A percentile compares a stretch with the other conserved stretches of the same genome.
Conservation (phyloP, 805 yeast species). For the Yueomyces sinensis region DNA sequence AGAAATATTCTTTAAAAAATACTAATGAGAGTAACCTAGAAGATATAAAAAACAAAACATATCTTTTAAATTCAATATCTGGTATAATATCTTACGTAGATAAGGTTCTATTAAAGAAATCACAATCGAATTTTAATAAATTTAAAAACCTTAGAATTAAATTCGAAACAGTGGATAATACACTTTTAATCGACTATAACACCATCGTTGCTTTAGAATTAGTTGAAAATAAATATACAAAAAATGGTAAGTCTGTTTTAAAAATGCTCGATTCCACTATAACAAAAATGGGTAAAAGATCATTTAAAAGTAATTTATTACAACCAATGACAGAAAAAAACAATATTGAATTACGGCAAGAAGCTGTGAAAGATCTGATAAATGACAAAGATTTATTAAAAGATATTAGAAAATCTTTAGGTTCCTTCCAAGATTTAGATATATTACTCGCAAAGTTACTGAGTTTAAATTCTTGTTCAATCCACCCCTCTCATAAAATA, state of each 20-base stretch:
- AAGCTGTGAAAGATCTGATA: slow-evolving; percentile 27
- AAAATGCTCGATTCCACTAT: slow-evolving; percentile 27
- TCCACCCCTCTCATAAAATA: slow-evolving; percentile 25
- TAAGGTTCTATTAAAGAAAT: slow-evolving; percentile 4
- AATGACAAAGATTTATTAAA: slow-evolving; percentile 3
- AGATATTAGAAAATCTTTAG: slow-evolving; percentile 13
- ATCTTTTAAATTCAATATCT: slow-evolving; percentile 23
- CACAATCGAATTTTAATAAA: slow-evolving; percentile 2
- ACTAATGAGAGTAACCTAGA: slow-evolving; percentile 3
- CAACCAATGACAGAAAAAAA: slow-evolving; percentile 32
- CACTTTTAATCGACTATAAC: slow-evolving; percentile 30
- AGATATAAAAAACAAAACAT: slow-evolving; percentile 18
- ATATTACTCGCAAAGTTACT: slow-evolving; percentile 26
- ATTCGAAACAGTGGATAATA: slow-evolving; percentile 27
- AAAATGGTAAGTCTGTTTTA: slow-evolving; percentile 22
- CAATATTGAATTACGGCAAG: slow-evolving; percentile 25
- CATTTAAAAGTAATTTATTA: slow-evolving; percentile 29
- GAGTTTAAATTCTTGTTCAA: slow-evolving; percentile 13
- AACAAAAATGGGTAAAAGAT: slow-evolving; percentile 35
- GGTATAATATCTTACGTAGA: slow-evolving; percentile 22
- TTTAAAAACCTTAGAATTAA: slow-evolving; percentile 26
- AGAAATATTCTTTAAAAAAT: slow-evolving; percentile 8
- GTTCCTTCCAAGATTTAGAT: slow-evolving; percentile 28
- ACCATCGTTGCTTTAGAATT: slow-evolving; percentile 30
- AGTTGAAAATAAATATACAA: slow-evolving; percentile 19